These are phyloP conservation scores for Coriaria nepalensis DNA, from an alignment of 306 rosid species.

Conservation along the genomic window DNA sequence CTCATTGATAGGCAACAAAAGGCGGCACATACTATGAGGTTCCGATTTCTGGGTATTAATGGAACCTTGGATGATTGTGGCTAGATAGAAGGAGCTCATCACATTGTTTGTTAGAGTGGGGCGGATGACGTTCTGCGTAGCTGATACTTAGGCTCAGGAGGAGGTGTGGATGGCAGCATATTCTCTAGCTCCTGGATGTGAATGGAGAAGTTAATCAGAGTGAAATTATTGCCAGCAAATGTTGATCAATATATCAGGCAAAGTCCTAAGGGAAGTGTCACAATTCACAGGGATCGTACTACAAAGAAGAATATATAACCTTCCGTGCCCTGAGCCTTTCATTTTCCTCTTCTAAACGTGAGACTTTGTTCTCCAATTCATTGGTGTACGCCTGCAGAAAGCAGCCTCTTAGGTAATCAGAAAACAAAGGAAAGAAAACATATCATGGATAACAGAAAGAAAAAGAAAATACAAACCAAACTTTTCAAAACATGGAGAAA, in stretches of 20 bases:
- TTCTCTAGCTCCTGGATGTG: constrained; percentile 70
- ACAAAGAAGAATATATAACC: constrained; percentile 38
- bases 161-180: constrained; percentile 47
- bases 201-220: background rate
- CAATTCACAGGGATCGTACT: too few relatives aligned
- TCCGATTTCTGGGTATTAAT: too few relatives aligned
- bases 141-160: constrained; percentile 81
- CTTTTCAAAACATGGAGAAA: too few relatives aligned
- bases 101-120: constrained; percentile 30
- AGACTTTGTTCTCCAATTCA: constrained; percentile 80
- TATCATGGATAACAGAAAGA: background rate
- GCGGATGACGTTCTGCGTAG: constrained; percentile 83
- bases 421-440: background rate
- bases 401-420: constrained; percentile 8
- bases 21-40: too few relatives aligned
- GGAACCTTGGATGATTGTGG: too few relatives aligned
- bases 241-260: too few relatives aligned
- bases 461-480: background rate
- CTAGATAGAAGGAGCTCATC: too few relatives aligned
- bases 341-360: constrained; percentile 77
- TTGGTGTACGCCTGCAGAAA: constrained; percentile 75
- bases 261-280: too few relatives aligned
- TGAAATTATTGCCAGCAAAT: too few relatives aligned
- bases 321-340: constrained; percentile 76
- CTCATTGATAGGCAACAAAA: too few relatives aligned